Evolutionary conservation across 192 early-diverging fungal genomes (phyloP), one percentile per base, ranked within the genome.

Genomic region (Mortierella hygrophila): DNA sequence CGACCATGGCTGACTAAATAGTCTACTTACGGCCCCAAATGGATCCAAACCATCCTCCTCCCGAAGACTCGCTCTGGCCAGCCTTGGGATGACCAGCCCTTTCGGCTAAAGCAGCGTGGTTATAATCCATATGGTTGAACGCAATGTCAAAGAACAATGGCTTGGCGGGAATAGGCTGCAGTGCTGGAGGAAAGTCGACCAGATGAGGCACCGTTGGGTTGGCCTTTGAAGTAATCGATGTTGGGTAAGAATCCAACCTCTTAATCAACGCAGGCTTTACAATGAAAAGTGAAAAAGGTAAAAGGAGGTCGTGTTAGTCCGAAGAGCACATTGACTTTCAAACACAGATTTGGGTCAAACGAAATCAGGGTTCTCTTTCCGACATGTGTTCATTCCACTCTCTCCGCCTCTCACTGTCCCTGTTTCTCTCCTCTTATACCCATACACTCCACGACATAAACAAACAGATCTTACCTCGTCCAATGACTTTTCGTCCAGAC

Each of bases 61-160:
- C 46, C 5, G 77, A 73, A 18, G 40, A 16, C 15, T 86, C 79
- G 42, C 49, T 70, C 37, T 78, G 82, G 13, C 52, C 26, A 7
- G 77, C 47, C 49, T 76, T 75, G 15, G 84, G 75, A 49, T 72
- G 78, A 26, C 84, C 84, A n/a, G 84, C 69, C 49, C 72, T 79
- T 37, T 77, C 84, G 42, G 84, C 78, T 29, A 86, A n/a, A 5
- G 65, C 76, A 77, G 75, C 72, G 32, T 86, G 84, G 49, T 86
- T 68, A 72, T 91, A 96, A 38, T 94, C 89, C 68, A 97, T 88
- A 46, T 91, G 88, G 81, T 93, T 94, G 80, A 88, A 93, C 5
- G 95, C 94, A 54, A 97, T 88, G 76, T 97, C 96, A 90, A 95
- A 95, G 78, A 95, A 95, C 49, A 97, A 77, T 1, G 96, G 96